Evolutionary conservation across 2,329 filamentous ascomycete genomes (phyloP).

Genomic region (Mollisiaceae sp.): DNA sequence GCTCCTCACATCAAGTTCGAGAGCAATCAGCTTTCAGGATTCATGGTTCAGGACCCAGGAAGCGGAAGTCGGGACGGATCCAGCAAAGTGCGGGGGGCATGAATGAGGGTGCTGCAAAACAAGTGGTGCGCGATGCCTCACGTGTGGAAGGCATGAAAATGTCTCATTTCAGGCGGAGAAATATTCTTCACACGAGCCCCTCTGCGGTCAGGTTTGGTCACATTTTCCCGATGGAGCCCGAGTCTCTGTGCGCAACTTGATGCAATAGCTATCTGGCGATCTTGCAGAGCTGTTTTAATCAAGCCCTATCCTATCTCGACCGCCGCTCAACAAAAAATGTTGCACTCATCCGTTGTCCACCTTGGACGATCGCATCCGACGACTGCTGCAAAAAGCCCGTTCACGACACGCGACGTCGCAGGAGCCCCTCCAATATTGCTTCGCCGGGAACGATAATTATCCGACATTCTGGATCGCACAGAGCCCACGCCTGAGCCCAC

Average conservation of each 20-base stretch:
- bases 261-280: conserved; percentile 22
- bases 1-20: neutral
- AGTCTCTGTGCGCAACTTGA: conserved; percentile 33
- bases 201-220: conserved; percentile 22
- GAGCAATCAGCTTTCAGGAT: neutral
- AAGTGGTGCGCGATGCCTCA: conserved; percentile 7
- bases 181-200: conserved; percentile 34
- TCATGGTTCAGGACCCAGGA: neutral
- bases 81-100: conserved; percentile 19
- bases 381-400: neutral
- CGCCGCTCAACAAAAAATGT: neutral
- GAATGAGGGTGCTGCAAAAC: conserved; percentile 17
- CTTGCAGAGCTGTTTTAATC: conserved; percentile 16
- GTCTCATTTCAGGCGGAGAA: conserved; percentile 39
- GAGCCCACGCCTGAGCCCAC: conserved; percentile 24
- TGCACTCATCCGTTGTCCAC: neutral
- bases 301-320: conserved; percentile 21
- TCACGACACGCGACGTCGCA: conserved; percentile 15
- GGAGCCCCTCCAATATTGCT: conserved; percentile 15
- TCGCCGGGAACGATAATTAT: conserved; percentile 23
- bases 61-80: neutral
- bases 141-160: conserved; percentile 32
- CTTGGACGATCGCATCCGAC: neutral
- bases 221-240: conserved; percentile 26
- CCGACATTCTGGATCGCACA: conserved; percentile 34